A percentile compares a stretch with the other conserved stretches of the same genome.
Evolutionary conservation across 257 asterid genomes (phyloP).

Genomic region (Ballota nigra): DNA sequence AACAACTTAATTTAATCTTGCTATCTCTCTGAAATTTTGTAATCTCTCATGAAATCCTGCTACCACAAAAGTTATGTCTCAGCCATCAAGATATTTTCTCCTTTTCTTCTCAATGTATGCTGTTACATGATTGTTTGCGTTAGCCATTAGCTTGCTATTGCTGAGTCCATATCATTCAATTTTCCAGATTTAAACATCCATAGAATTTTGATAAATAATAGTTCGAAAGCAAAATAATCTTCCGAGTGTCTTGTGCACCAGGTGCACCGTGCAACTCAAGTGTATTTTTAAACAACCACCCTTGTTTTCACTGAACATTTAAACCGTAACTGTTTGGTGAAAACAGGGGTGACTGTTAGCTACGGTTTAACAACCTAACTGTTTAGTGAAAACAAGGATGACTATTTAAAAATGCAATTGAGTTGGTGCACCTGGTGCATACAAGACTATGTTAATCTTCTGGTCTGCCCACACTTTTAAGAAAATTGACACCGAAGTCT

Average conservation of each 20-base stretch:
- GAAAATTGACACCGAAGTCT: background rate
- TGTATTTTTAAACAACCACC: background rate
- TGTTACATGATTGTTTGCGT: background rate
- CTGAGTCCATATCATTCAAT: background rate
- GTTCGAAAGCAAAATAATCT: no score
- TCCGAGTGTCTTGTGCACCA: no score
- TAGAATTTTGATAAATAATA: slow-evolving; percentile 1
- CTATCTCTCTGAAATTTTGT: background rate
- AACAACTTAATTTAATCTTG: slow-evolving; percentile 7
- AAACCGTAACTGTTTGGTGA: background rate
- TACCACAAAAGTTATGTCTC: slow-evolving; percentile 17
- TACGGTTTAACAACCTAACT: no score
- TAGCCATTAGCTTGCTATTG: background rate
- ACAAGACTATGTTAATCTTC: background rate
- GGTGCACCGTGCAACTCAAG: background rate
- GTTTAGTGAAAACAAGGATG: no score
- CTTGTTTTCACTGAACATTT: slow-evolving; percentile 3
- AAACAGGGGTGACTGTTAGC: no score
- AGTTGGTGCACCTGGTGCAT: no score
- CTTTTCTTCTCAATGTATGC: slow-evolving; percentile 16
- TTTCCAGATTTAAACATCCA: slow-evolving; percentile 8
- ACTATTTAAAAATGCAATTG: no score
- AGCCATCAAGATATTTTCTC: slow-evolving; percentile 2
- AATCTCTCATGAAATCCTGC: background rate
- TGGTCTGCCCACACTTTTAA: background rate